Evolutionary conservation across 1,284 basidiomycete species (phyloP).

Genomic region (Ustilago hordei): DNA sequence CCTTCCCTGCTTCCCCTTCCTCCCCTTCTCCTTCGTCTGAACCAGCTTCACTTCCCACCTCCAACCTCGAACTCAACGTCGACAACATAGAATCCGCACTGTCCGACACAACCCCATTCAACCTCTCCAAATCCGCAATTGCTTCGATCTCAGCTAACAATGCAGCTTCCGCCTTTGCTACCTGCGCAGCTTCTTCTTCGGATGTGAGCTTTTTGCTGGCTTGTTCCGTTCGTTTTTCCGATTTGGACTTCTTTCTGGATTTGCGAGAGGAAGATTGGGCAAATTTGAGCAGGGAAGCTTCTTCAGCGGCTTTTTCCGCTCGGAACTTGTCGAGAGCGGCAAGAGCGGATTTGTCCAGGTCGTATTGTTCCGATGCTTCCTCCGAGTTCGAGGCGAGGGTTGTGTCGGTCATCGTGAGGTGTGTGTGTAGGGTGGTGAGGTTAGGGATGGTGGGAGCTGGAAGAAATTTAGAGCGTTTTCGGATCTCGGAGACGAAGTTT

Average conservation of each 20-base stretch:
- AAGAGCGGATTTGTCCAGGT: conserved; percentile 65
- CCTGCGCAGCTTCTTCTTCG: conserved; percentile 20
- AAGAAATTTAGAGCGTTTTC: conserved; percentile 10
- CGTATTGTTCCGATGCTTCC: conserved; percentile 8
- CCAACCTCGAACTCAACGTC: conserved; percentile 15
- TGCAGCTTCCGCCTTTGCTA: conserved; percentile 48
- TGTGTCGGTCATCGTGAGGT: not conserved
- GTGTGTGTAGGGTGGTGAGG: not conserved
- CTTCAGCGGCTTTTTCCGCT: conserved; percentile 58
- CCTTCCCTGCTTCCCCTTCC: not conserved
- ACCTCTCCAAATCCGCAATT: conserved; percentile 48
- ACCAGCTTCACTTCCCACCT: conserved; percentile 8
- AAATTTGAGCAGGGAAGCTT: conserved; percentile 52
- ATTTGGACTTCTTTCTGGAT: conserved; percentile 14
- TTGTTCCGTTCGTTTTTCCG: not conserved
- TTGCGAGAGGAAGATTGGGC: conserved; percentile 28
- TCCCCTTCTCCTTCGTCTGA: conserved; percentile 34
- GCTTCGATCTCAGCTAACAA: conserved; percentile 59
- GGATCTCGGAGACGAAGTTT: conserved; percentile 12
- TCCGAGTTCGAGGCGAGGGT: not conserved
- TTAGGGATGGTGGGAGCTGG: not conserved
- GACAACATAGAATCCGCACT: conserved; percentile 43
- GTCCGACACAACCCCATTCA: conserved; percentile 46
- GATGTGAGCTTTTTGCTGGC: conserved; percentile 29
- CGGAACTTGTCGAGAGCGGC: conserved; percentile 64